Evolutionary conservation across 129 eudicot species (phyloP), one percentile per base, ranked within the genome.

Genomic region (Flaveria trinervia): DNA sequence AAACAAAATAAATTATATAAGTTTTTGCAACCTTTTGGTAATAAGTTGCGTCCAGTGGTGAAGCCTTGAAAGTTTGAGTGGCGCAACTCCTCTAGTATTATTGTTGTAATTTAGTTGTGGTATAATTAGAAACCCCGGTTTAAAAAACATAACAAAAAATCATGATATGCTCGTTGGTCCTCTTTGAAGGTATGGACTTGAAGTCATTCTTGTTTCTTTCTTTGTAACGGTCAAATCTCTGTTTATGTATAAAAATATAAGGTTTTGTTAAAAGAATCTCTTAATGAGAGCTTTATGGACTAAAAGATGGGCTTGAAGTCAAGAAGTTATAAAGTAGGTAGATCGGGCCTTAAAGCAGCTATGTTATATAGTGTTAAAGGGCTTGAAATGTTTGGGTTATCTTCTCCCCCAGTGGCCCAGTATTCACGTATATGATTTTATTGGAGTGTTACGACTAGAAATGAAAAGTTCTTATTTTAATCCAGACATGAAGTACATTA

Each of bases 121-220:
- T 5, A 5, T 36, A 33, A 5, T 33, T 33, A 33, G 7, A 33
- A 33, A 6, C 39, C 5, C 39, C 7, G 7, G 0, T 33, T 4
- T 4, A 33, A 30, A 33, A 33, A 28, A 90, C 67, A 78, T 85
- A 80, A 83, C 82, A 0, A 91, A 90, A 84, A 76, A 88, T 74
- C 74, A 82, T 55, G 93, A 88, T 78, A 93, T 93, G 48, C 85
- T 90, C 26, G 73, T 88, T 25, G 96, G 96, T 17, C 91, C 96
- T 69, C 36, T 86, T 36, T 36, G 4, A 90, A 90, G 91, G 96
- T 90, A 71, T 18, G 30, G 48, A 26, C 67, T 60, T 60, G 8
- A 60, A 25, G n/a, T 60, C 17, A 23, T 61, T 36, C 41, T 3
- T 36, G 41, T 36, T 36, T 36, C 6, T 36, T 36, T 36, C 7